Evolutionary conservation across 2,329 filamentous ascomycete genomes (phyloP), one percentile per base, ranked within the genome.

Genomic region (Hypoxylon rubiginosum): DNA sequence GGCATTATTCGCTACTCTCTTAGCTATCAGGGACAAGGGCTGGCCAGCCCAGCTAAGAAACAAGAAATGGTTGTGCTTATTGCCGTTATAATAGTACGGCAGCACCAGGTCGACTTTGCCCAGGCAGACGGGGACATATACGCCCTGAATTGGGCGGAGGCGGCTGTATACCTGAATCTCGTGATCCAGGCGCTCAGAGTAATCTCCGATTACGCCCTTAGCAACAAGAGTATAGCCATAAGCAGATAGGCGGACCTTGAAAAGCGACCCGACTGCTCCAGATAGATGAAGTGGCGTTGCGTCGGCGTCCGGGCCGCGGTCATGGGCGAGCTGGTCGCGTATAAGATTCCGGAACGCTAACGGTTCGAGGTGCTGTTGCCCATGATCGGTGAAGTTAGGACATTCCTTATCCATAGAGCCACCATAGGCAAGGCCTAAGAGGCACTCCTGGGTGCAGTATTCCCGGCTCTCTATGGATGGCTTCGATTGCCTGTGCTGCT

Each of bases 361-460:
- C 56, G 11, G 59, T 17, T 52, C 21, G 13, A 80, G 70, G 48
- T 80, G 73, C 26, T 56, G 30, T 32, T 19, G 49, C 48, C 66
- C 66, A 56, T 80, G 72, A 63, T 68, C 51, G 19, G 49, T 4
- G 21, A 70, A 32, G 64, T 79, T 79, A 0, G 75, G 76, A 51
- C 74, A 79, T 32, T 46, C 15, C 46, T 71, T 5, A 52, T 80
- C 76, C 17, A 77, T 62, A 9, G 66, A 54, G 26, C 61, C 56
- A 11, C 56, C 69, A 87, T 88, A 86, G 85, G 87, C 19, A 84
- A 88, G 68, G 88, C 90, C 71, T n/a, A 53, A 53, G 21, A 73
- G 63, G 36, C 66, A 73, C 13, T 62, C 30, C 3, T 67, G 67
- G 24, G 67, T 70, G 57, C 67, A 71, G 19, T n/a, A n/a, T n/a